A percentile compares a stretch with the other conserved stretches of the same genome.
Evolutionary conservation across 371 early-diverging fungal genomes (phyloP).

Genomic region (Mucor mucedo): DNA sequence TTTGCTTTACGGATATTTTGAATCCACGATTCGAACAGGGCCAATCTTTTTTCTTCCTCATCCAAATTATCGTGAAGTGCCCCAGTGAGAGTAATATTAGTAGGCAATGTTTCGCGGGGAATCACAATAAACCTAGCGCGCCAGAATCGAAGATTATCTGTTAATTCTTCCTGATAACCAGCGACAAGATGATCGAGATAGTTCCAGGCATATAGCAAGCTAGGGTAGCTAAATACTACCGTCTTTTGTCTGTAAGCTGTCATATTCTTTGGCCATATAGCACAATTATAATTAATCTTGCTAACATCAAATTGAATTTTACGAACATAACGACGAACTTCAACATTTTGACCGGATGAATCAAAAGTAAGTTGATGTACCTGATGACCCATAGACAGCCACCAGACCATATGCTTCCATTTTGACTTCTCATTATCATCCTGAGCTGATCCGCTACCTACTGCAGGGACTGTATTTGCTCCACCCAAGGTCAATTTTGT

Average conservation of each 20-base stretch:
- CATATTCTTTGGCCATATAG: conserved; percentile 86
- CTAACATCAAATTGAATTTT: conserved; percentile 64
- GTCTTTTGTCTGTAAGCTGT: conserved; percentile 60
- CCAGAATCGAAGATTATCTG: conserved; percentile 84
- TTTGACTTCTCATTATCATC: conserved; percentile 33
- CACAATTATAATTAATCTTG: conserved; percentile 75
- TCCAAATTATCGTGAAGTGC: conserved; percentile 65
- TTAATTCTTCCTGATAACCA: conserved; percentile 86
- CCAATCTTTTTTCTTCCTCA: conserved; percentile 91
- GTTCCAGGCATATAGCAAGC: conserved; percentile 90
- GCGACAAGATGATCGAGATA: conserved; percentile 86
- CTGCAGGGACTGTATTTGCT: conserved; percentile 5
- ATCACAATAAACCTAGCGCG: conserved; percentile 90
- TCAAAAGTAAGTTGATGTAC: conserved; percentile 81
- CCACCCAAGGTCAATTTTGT: conserved; percentile 11
- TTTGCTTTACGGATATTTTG: conserved; percentile 74
- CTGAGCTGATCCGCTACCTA: conserved; percentile 12
- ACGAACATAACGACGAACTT: conserved; percentile 89
- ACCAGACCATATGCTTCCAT: conserved; percentile 64
- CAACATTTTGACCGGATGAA: conserved; percentile 74
- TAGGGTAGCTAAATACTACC: conserved; percentile 78
- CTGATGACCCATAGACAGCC: conserved; percentile 85
- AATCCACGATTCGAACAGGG: conserved; percentile 84
- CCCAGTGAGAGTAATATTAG: conserved; percentile 32
- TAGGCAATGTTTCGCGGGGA: conserved; percentile 75